Base-by-base conservation (phyloP, 495 filamentous ascomycete genomes). In the Jackrogersella minutella region DNA sequence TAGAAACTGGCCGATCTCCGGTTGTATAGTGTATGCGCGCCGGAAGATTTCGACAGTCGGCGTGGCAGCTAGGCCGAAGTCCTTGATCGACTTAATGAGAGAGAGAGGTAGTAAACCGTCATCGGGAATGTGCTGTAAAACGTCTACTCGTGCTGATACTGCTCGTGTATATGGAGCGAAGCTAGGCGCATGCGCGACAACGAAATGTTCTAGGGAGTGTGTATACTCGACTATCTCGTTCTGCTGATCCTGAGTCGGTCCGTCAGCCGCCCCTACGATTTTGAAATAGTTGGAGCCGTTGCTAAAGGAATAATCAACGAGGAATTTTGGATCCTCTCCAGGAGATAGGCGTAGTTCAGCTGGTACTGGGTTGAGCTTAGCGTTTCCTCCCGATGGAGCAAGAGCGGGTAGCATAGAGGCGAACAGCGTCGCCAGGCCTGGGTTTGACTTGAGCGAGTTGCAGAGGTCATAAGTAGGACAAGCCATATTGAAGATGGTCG, bases 211-310 rank as follows among this genome's bases (percentile, higher is more conserved):
- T 11, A 66, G 53, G 24, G 60, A 40, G 44, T 73, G 72, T 2
- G 68, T 63, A 6, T 68, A 66, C 2, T 55, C 51, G 8, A 74
- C 76, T 10, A 77, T 43, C 8, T 61, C 58, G 49, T 74, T 68
- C 4, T 75, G 64, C 16, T 73, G 62, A 7, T 58, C 65, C 40
- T 76, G 74, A 40, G 58, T 71, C 10, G 71, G 65, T 11, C 77
- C 75, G 14, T 62, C 70, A 1, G 62, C 43, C 11, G 72, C 75
- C 5, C 73, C 76, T n/a, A 77, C 67, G 59, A 80, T 73, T 58
- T 81, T 80, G 66, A 78, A 76, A 56, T 76, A 81, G 58, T 81
- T 75, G 9, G 74, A 77, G 9, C 75, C 74, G 31, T 74, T 69
- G 24, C 69, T 53, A 26, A 81, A 68, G 55, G 74, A 46, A 61